Base-by-base conservation (phyloP, 805 yeast genomes). In the Alloascoidea africana region DNA sequence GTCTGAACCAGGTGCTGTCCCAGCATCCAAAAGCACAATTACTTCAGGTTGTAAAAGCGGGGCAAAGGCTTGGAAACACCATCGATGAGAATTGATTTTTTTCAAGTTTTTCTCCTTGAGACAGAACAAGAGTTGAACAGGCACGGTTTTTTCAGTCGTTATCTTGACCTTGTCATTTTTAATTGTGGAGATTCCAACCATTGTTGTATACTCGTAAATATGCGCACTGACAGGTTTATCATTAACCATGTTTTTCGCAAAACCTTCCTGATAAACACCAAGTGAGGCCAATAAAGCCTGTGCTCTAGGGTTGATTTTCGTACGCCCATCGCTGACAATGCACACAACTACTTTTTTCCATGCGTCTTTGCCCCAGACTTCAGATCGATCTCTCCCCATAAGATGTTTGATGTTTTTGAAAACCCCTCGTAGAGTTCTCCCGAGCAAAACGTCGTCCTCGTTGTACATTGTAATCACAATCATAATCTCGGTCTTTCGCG, bases 1-100 rank as follows among this genome's bases (percentile, higher is more conserved):
- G 46, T 82, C 84, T 43, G 72, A 70, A 3, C 82, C 72, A 2
- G 97, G 96, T 54, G 78, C 79, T 1, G 98, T 89, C 49, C 98
- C 98, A 16, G 94, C 95, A 59, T 91, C 97, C 38, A 91, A 62
- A 38, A 89, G 62, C 43, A 84, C 76, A 17, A 91, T 81, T 17
- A 86, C 80, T 37, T 75, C 76, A 3, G 98, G 97, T 38, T 80
- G 67, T 38, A 89, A 59, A 19, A 80, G 65, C 27, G 87, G 82
- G 11, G 86, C 83, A 61, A 89, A 84, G 2, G 94, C 93, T 56
- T 89, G 91, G 59, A 89, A 76, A 18, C 93, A 86, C 98, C 98
- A 89, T 49, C 96, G 70, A 59, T 89, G 98, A 2, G 96, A 85
- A 56, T 89, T 89, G 55, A 89, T 89, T 52, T 89, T 89, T 53